Conservation (phyloP, 1,284 basidiomycete species). For the Kalmanozyma brasiliensis region DNA sequence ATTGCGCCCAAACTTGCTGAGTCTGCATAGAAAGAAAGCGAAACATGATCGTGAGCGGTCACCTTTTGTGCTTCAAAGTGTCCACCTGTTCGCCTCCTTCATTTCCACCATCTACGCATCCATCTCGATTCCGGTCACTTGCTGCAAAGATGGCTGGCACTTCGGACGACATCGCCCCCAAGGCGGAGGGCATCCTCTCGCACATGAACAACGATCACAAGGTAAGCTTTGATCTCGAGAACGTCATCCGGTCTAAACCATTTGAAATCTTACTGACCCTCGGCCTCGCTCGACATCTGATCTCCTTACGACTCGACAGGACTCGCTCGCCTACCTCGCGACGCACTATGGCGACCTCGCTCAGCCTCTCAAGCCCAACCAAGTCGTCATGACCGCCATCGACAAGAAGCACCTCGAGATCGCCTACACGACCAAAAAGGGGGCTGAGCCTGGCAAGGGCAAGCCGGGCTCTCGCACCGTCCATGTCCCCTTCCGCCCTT, state of each 20-base stretch:
- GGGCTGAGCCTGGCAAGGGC: conserved; percentile 19
- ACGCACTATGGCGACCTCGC: conserved; percentile 43
- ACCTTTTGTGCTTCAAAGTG: too few relatives aligned
- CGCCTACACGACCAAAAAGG: conserved; percentile 28
- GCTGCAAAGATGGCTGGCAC: conserved; percentile 12
- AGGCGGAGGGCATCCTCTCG: conserved; percentile 42
- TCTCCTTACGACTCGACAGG: conserved; percentile 10
- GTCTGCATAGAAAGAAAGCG: too few relatives aligned
- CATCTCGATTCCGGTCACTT: not conserved
- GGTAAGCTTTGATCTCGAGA: conserved; percentile 14
- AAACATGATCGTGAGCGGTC: too few relatives aligned
- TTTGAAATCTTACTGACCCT: too few relatives aligned
- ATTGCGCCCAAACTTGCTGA: too few relatives aligned
- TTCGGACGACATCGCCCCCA: conserved; percentile 41
- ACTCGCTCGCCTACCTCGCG: conserved; percentile 47
- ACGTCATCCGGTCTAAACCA: too few relatives aligned
- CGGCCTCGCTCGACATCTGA: not conserved
- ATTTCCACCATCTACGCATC: conserved; percentile 7
- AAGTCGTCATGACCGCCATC: conserved; percentile 47
- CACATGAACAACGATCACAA: conserved; percentile 56
- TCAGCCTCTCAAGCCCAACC: conserved; percentile 29
- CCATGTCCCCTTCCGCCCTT: conserved; percentile 39
- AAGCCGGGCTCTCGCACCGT: conserved; percentile 24
- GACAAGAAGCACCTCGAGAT: conserved; percentile 49
- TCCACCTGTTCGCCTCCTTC: conserved; percentile 2